Evolutionary conservation across 257 asterid species (phyloP), one percentile per base, ranked within the genome.

Genomic region (Salvia rosmarinus): DNA sequence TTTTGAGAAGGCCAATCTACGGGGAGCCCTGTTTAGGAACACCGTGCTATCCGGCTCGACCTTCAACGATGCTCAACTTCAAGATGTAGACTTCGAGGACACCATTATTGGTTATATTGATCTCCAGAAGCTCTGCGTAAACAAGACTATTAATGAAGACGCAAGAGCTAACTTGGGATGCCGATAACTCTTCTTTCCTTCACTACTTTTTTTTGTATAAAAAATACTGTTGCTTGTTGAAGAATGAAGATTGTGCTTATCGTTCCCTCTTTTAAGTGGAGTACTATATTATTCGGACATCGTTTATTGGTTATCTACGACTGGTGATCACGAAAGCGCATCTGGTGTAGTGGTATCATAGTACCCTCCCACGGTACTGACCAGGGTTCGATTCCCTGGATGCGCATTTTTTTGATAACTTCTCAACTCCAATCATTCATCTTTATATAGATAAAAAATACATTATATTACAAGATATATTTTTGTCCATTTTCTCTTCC

Each of bases 361-460:
- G 99, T 91, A 91, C 98, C 98, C 97, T 91, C 97, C n/a, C 97
- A 95, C 98, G 98, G 98, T 91, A 91, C 94, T 87, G 95, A 95
- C 99, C 94, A 78, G 99, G 96, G 96, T 95, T 89, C 99, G 96
- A 89, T 91, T 91, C 97, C 98, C 96, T 79, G 94, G 96, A 89
- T 91, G 96, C 95, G 96, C 96, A n/a, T n/a, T n/a, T n/a, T n/a
- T n/a, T n/a, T n/a, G n/a, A n/a, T n/a, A n/a, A n/a, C n/a, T n/a
- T n/a, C n/a, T n/a, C n/a, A n/a, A n/a, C n/a, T n/a, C n/a, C n/a
- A n/a, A n/a, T n/a, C n/a, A n/a, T n/a, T n/a, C n/a, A n/a, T n/a
- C n/a, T n/a, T n/a, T n/a, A n/a, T n/a, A n/a, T n/a, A n/a, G n/a
- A n/a, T n/a, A n/a, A n/a, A n/a, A n/a, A n/a, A n/a, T n/a, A n/a